These are phyloP conservation scores for Erigeron canadensis DNA, from an alignment of 129 eudicot genomes.

Conservation along the genomic window DNA sequence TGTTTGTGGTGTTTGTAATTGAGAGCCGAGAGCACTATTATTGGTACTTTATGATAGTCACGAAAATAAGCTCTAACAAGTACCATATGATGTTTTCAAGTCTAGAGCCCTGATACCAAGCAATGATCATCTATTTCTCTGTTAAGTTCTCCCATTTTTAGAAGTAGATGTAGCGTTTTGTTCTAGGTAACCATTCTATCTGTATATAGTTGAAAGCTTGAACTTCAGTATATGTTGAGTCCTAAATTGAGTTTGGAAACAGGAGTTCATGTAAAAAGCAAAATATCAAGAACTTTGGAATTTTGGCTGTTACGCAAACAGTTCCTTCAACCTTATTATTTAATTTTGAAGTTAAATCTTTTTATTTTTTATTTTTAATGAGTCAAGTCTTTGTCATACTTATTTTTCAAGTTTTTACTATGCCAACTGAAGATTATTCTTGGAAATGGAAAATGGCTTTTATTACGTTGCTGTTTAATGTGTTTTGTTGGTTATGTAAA, in stretches of 20 bases:
- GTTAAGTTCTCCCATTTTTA: too few species aligned
- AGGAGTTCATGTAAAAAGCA: background rate
- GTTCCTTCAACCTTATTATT: background rate
- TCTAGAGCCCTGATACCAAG: too few species aligned
- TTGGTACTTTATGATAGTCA: background rate
- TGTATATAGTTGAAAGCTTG: background rate
- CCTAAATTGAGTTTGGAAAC: background rate
- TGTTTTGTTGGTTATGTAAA: too few species aligned
- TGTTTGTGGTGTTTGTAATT: background rate
- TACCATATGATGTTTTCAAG: too few species aligned
- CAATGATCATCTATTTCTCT: too few species aligned
- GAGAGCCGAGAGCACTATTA: background rate
- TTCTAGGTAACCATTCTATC: background rate
- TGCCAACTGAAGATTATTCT: too few species aligned
- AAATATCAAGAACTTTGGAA: background rate
- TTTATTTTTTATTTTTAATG: too few species aligned
- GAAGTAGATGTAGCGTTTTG: background rate
- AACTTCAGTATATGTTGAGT: background rate
- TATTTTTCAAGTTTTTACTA: too few species aligned
- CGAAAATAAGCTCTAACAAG: background rate
- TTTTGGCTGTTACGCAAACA: background rate
- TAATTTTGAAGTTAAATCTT: background rate
- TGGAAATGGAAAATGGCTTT: too few species aligned
- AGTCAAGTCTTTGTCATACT: too few species aligned
- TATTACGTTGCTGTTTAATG: too few species aligned